Evolutionary conservation across 2,329 filamentous ascomycete genomes (phyloP), one percentile per base, ranked within the genome.

Genomic region (Pyricularia pennisetigena): DNA sequence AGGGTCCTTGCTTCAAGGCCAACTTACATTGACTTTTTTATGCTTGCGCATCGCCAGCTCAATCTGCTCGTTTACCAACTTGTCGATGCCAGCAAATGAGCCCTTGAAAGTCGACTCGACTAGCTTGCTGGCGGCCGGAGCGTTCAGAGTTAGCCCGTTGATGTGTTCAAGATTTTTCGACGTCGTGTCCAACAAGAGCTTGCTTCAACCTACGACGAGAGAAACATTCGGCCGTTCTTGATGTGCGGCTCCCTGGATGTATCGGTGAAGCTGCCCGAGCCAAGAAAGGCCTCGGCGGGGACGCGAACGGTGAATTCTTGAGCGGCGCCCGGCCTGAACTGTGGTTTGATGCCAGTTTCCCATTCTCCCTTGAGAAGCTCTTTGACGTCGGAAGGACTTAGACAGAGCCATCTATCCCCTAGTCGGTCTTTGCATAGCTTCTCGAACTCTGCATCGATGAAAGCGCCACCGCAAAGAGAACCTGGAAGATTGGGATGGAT

Each of bases 371-470:
- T 71, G 8, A 75, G 41, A 0, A 74, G 28, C 1, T 59, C 63
- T 0, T 70, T 64, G 14, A 16, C 63, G 0, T 20, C 68, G 30
- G 14, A 49, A 1, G 29, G 12, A 4, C 49, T 35, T 35, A 73
- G 26, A 0, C 54, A 67, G 0, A 62, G 0, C 73, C 74, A 76
- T 0, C 20, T 0, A 0, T 5, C 2, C 0, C 68, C 3, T 0
- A 79, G 20, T 8, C 75, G 77, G 0, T 3, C 2, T 32, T 74
- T 71, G 4, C 82, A 69, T 0, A 79, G 66, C 0, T 68, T 0
- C 0, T 74, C 0, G n/a, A 82, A 82, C 0, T 57, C 68, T 3
- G 82, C 74, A 30, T 82, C 79, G 0, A 82, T 73, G 16, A 82
- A 81, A 0, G 80, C 71, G 0, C 73, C 79, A 0, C 81, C 80